Evolutionary conservation across 371 early-diverging fungal species (phyloP).

Genomic region (Rhizomucor pusillus): DNA sequence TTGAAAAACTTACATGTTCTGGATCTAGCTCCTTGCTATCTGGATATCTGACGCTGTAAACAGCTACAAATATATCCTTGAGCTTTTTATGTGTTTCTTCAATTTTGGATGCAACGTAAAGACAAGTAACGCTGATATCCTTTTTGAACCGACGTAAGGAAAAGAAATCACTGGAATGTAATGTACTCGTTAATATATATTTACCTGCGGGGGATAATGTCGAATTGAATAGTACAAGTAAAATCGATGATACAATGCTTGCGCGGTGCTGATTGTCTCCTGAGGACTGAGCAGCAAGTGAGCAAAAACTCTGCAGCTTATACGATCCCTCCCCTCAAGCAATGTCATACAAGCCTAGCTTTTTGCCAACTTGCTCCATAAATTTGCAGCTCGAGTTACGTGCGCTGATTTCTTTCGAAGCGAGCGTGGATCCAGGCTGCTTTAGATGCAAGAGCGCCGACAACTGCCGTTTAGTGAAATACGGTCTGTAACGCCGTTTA

Average conservation of each 20-base stretch:
- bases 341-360: conserved; percentile 45
- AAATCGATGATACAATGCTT: conserved; percentile 69
- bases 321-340: not conserved
- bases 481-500: conserved; percentile 38
- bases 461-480: conserved; percentile 43
- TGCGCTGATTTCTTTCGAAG: conserved; percentile 27
- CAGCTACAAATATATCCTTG: conserved; percentile 69
- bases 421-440: conserved; percentile 15
- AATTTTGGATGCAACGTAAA: conserved; percentile 76
- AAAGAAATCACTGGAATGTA: too few relatives aligned
- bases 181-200: not conserved
- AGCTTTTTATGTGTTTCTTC: conserved; percentile 77
- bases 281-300: conserved; percentile 52
- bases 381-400: conserved; percentile 45
- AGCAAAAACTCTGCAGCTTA: too few relatives aligned
- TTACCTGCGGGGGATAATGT: conserved; percentile 43
- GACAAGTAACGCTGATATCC: conserved; percentile 60
- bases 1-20: conserved; percentile 29
- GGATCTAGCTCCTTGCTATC: conserved; percentile 56
- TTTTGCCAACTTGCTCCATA: conserved; percentile 47
- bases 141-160: not conserved
- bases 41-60: conserved; percentile 57
- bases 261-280: conserved; percentile 71
- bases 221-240: conserved; percentile 61
- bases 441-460: conserved; percentile 29